Evolutionary conservation across 768 basidiomycete genomes (phyloP), one percentile per base, ranked within the genome.

Genomic region (Lactarius pseudohatsudake): DNA sequence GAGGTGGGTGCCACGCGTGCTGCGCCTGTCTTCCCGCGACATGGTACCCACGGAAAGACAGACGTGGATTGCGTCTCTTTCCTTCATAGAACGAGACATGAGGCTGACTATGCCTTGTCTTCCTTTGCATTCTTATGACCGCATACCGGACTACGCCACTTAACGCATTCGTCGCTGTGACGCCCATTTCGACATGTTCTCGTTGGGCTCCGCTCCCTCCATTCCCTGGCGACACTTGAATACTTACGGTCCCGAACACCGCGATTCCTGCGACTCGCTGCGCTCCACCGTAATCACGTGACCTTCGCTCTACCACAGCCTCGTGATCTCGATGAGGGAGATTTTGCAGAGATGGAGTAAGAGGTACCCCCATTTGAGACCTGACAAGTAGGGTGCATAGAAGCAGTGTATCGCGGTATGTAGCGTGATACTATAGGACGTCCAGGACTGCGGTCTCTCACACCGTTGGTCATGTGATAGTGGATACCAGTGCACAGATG

Each of bases 321-420:
- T 15, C 91, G 86, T 74, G 94, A 98, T 76, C 80, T 98, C 76
- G 96, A 98, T 74, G 92, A 92, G 67, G 94, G 94, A 8, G 94
- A 96, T 76, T 96, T 96, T 76, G 83, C 84, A 66, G 90, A 89
- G 67, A 78, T 88, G 80, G 88, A 89, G 72, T 91, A 74, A 53
- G 22, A 16, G 22, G 30, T 11, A n/a, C 18, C n/a, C 36, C 47
- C 57, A 26, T 36, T 26, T 22, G 13, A 41, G 50, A 20, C 55
- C n/a, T 30, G 65, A 50, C 65, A 57, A 41, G 57, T 28, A 28
- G 50, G 26, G 30, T 41, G 15, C n/a, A n/a, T 26, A 40, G 59
- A 5, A 47, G 40, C 18, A 13, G 40, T 62, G 50, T 54, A 54
- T 50, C 57, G 40, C 30, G 50, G 22, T 59, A 36, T 43, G 57